phyloP scores from a whole-genome alignment of 805 yeast species.

The Jamesozyma hellenica region DNA sequence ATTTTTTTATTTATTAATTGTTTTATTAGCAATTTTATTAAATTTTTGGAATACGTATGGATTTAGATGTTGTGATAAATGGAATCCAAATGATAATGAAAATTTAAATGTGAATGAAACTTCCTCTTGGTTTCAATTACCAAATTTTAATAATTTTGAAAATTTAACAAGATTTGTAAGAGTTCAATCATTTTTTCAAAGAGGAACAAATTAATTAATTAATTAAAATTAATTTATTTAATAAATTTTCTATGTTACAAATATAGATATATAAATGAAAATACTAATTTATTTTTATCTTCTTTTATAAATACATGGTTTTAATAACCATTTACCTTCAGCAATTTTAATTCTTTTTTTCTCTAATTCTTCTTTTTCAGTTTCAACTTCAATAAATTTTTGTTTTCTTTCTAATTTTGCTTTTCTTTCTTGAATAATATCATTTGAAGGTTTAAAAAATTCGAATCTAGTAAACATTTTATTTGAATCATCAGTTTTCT shows the following conservation, averaged over 20 bases:
- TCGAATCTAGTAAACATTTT: constrained; percentile 94
- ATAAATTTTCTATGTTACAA: no score
- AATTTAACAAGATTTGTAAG: constrained; percentile 19
- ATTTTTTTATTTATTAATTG: constrained; percentile 53
- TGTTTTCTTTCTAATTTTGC: constrained; percentile 52
- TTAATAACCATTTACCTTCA: constrained; percentile 82
- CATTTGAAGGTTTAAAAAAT: constrained; percentile 76
- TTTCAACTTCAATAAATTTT: constrained; percentile 62
- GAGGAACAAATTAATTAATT: not conserved
- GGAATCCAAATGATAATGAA: constrained; percentile 38
- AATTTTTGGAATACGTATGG: constrained; percentile 81
- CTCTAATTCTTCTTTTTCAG: constrained; percentile 51
- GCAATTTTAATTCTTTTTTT: constrained; percentile 43
- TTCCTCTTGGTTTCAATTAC: constrained; percentile 24
- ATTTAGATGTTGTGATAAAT: constrained; percentile 84
- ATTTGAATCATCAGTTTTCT: constrained; percentile 74
- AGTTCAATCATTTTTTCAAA: constrained; percentile 24
- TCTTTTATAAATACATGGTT: constrained; percentile 93
- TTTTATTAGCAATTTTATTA: constrained; percentile 57
- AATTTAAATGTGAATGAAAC: constrained; percentile 5
- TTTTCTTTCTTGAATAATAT: constrained; percentile 50
- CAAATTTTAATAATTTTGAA: constrained; percentile 21
- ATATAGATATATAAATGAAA: no score
- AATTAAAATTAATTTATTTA: no score
- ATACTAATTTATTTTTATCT: constrained; percentile 34